Percentiles rank a stretch among this genome's conserved stretches.
These are phyloP conservation scores for Vitellaria paradoxa DNA, from an alignment of 179 eudicot genomes.

Conservation along the genomic window DNA sequence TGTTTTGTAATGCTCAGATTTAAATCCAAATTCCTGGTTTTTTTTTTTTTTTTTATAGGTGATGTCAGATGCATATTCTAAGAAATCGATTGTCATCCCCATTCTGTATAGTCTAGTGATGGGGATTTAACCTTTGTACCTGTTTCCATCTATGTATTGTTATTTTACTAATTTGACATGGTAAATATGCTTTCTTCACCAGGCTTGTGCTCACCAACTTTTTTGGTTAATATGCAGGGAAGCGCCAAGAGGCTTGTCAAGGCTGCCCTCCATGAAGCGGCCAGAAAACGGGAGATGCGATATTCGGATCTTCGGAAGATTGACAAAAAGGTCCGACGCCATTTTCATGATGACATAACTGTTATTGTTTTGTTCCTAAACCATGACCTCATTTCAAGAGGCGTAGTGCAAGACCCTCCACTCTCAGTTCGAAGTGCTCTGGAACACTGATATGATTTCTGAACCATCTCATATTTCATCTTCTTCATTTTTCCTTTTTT, in stretches of 20 bases:
- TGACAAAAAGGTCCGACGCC: conserved; percentile 66
- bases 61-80: neutral
- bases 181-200: neutral
- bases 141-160: neutral
- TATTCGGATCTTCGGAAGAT: conserved; percentile 67
- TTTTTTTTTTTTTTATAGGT: too few species aligned
- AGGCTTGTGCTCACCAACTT: conserved; percentile 9
- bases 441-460: conserved; percentile 35
- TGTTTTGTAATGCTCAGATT: neutral
- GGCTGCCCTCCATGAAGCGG: conserved; percentile 82
- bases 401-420: conserved; percentile 42
- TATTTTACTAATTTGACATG: neutral
- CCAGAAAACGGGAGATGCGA: conserved; percentile 69
- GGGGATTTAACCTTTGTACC: neutral
- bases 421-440: conserved; percentile 58
- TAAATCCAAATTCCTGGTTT: neutral
- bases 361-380: conserved; percentile 66
- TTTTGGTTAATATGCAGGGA: conserved; percentile 43
- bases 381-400: conserved; percentile 59
- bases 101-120: too few species aligned
- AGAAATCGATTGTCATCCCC: too few species aligned
- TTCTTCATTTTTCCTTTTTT: neutral
- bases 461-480: neutral
- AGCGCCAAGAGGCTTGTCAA: conserved; percentile 66
- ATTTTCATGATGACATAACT: conserved; percentile 79